Percentiles rank a stretch among this genome's conserved stretches.
phyloP scores from a whole-genome alignment of 2,329 filamentous ascomycete species.

The Diaporthe sp. region DNA sequence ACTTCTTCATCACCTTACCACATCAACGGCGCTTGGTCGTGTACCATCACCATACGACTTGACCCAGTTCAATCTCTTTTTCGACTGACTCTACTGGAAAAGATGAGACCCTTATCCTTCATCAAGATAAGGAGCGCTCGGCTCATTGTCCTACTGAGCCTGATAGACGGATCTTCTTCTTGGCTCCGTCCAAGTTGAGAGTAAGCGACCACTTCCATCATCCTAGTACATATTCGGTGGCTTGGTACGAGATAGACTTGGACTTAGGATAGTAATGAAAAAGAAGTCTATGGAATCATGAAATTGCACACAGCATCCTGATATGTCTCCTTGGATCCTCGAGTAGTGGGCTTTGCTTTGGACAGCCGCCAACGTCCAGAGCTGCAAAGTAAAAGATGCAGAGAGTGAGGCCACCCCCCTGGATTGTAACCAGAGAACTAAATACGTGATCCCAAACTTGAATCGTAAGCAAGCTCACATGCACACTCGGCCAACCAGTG shows the following conservation, averaged over 20 bases:
- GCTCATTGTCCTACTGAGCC: background rate
- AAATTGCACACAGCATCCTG: no score
- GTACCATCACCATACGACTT: background rate
- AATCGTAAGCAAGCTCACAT: no score
- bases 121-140: background rate
- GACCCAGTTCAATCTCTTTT: background rate
- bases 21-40: background rate
- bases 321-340: no score
- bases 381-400: no score
- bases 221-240: background rate
- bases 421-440: no score
- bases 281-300: no score
- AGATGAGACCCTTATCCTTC: background rate
- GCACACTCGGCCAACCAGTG: no score
- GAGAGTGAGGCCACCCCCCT: no score
- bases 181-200: background rate
- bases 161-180: background rate
- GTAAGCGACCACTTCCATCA: background rate
- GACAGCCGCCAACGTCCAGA: no score
- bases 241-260: background rate
- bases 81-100: background rate
- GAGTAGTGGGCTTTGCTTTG: no score
- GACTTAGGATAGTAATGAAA: background rate
- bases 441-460: no score
- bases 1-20: background rate